Conservation (phyloP, 169 alveolate genomes). For the Amoebophrya sp. region DNA sequence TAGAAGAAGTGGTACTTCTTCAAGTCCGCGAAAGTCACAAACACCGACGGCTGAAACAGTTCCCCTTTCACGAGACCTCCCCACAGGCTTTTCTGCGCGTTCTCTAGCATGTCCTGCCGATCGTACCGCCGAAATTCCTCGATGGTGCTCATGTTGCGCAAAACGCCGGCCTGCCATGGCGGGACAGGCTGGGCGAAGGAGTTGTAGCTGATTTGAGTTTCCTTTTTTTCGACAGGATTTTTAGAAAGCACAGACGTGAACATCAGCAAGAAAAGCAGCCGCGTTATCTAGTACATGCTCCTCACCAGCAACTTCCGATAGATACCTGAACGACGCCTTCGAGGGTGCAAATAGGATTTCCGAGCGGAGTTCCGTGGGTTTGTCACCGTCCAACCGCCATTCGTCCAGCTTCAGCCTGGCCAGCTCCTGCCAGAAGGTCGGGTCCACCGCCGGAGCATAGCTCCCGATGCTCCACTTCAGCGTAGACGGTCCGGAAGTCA, state of each 20-base stretch:
- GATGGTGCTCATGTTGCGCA: slow-evolving; percentile 17
- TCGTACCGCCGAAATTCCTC: slow-evolving; percentile 17
- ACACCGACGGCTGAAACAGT: neutral
- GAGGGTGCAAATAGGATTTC: neutral
- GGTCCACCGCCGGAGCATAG: neutral
- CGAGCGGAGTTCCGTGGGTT: neutral
- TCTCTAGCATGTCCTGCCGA: neutral
- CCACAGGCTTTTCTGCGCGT: neutral
- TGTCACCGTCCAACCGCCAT: neutral
- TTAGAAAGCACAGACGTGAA: too few relatives aligned
- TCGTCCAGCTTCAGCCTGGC: neutral
- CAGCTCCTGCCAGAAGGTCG: slow-evolving; percentile 24
- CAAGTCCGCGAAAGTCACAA: neutral
- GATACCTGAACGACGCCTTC: neutral
- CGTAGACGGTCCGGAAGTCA: neutral
- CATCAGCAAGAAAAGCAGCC: too few relatives aligned
- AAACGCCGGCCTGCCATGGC: neutral
- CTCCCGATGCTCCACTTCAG: neutral
- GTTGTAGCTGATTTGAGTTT: too few relatives aligned
- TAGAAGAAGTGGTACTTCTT: slow-evolving; percentile 12
- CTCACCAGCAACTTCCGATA: too few relatives aligned
- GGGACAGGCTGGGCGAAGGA: too few relatives aligned
- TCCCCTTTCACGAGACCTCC: neutral
- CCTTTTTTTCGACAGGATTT: too few relatives aligned
- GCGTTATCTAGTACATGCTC: too few relatives aligned